phyloP scores from a whole-genome alignment of 192 early-diverging fungal species.

The Mortierella antarctica region DNA sequence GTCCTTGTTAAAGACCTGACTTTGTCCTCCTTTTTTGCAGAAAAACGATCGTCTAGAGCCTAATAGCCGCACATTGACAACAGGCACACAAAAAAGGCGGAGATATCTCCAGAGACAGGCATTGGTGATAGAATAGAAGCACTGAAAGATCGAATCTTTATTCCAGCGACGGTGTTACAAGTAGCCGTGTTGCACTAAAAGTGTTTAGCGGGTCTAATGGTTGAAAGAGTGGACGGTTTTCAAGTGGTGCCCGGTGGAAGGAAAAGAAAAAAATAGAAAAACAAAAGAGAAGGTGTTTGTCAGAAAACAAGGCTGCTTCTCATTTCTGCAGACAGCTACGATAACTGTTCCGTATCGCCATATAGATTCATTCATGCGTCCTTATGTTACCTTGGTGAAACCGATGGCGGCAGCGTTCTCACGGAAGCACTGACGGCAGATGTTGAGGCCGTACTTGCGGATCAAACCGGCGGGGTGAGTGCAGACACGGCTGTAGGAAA shows the following conservation, averaged over 20 bases:
- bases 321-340: neutral
- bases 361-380: too few species aligned
- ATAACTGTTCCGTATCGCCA: neutral
- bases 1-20: too few species aligned
- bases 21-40: too few species aligned
- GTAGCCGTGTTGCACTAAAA: conserved; percentile 10
- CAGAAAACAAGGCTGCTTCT: neutral
- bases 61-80: neutral
- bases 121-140: neutral
- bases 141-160: conserved; percentile 32
- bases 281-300: neutral
- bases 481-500: conserved; percentile 87
- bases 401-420: conserved; percentile 98
- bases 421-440: conserved; percentile 99
- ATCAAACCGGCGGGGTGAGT: conserved; percentile 99
- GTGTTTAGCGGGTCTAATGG: conserved; percentile 29
- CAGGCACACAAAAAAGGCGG: neutral
- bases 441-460: conserved; percentile 98
- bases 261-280: neutral
- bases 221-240: too few species aligned
- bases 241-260: neutral
- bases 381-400: conserved; percentile 89
- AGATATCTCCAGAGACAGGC: neutral
- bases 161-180: conserved; percentile 26
- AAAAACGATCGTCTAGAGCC: too few species aligned